Evolutionary conservation across 1,284 basidiomycete species (phyloP).

Genomic region (Ganoderma boninense): DNA sequence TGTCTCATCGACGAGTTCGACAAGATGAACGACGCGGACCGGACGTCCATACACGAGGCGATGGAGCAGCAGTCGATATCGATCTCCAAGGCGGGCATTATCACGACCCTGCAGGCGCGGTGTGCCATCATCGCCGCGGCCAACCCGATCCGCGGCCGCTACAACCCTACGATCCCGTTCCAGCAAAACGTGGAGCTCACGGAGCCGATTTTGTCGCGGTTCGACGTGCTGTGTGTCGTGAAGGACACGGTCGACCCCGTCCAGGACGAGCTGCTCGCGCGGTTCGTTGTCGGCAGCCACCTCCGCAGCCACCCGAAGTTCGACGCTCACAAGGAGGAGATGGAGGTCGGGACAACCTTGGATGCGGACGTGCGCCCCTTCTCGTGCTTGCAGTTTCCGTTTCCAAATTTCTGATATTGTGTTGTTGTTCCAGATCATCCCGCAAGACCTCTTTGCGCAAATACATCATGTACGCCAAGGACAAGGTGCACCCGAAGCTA

Average conservation of each 20-base stretch:
- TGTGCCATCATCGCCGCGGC: constrained; percentile 98
- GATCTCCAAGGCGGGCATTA: constrained; percentile 98
- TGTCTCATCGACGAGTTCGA: constrained; percentile 99
- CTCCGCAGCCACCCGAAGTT: constrained; percentile 95
- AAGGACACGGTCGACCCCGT: constrained; percentile 98
- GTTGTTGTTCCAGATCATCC: constrained; percentile 77
- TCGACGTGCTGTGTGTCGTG: constrained; percentile 98
- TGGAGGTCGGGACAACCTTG: constrained; percentile 87
- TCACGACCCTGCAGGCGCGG: constrained; percentile 95
- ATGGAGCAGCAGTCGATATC: constrained; percentile 99
- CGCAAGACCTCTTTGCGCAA: constrained; percentile 97
- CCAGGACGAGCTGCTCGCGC: constrained; percentile 94
- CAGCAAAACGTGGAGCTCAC: constrained; percentile 99
- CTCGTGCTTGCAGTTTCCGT: constrained; percentile 4
- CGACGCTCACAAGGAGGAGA: constrained; percentile 84
- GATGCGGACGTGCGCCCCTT: constrained; percentile 85
- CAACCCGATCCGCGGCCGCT: constrained; percentile 95
- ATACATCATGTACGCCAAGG: constrained; percentile 99
- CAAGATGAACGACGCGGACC: constrained; percentile 99
- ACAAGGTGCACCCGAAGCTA: constrained; percentile 91
- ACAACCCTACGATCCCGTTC: constrained; percentile 98
- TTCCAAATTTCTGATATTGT: background rate
- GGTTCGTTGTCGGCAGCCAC: constrained; percentile 98
- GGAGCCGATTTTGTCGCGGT: constrained; percentile 98
- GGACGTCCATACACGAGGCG: constrained; percentile 98